These are phyloP conservation scores for Diaporthe humulicola DNA, from an alignment of 2,329 filamentous ascomycete species.

Conservation along the genomic window DNA sequence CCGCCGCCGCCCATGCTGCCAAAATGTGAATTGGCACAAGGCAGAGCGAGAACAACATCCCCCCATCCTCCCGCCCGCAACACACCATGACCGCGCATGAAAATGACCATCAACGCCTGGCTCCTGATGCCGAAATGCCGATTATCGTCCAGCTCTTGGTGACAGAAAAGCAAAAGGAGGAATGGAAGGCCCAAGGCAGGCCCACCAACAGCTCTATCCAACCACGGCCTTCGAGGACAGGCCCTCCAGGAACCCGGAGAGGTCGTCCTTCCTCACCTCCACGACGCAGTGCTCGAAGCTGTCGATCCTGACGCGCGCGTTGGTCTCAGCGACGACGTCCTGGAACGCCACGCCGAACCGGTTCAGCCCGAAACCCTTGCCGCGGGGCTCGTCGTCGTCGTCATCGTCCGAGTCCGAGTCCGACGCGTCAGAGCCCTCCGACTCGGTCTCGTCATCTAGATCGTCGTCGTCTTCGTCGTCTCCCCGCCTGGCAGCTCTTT, in stretches of 20 bases:
- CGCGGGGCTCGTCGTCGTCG: conserved; percentile 64
- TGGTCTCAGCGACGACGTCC: conserved; percentile 93
- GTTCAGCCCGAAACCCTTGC: conserved; percentile 82
- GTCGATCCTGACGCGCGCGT: conserved; percentile 89
- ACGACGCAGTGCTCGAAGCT: conserved; percentile 98
- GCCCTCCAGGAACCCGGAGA: conserved; percentile 90
- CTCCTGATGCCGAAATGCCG: conserved; percentile 31
- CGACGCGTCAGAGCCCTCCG: conserved; percentile 54
- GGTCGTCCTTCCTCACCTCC: conserved; percentile 96
- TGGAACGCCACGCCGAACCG: conserved; percentile 96
- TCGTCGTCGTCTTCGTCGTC: conserved; percentile 59
- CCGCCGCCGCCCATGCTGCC: neutral
- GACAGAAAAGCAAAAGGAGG: conserved; percentile 8
- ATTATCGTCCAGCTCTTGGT: conserved; percentile 17
- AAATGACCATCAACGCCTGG: conserved; percentile 37
- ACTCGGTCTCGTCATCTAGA: conserved; percentile 64
- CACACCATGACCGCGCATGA: neutral
- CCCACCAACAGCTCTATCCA: conserved; percentile 57
- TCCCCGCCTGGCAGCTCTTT: conserved; percentile 67
- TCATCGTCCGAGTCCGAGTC: conserved; percentile 56
- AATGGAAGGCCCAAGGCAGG: neutral
- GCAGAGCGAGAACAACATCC: neutral
- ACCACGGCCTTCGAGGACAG: conserved; percentile 92
- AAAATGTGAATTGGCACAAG: neutral
- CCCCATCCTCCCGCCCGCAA: neutral